Conservation (phyloP, 805 yeast genomes). For the Clavispora carvajalis region DNA sequence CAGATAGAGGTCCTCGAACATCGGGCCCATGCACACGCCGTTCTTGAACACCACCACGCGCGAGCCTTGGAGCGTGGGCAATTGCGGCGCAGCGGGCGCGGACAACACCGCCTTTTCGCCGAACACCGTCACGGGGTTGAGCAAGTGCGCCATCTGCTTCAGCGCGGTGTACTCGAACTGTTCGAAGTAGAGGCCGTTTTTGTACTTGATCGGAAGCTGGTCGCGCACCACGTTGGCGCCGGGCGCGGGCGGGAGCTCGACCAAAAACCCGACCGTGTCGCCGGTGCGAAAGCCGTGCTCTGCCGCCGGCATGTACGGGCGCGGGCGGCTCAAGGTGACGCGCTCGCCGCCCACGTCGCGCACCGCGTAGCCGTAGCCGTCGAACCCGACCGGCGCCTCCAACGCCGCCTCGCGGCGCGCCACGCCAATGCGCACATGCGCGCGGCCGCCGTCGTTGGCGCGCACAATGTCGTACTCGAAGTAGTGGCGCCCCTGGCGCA, state of each 20-base stretch:
- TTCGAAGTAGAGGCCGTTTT: slow-evolving; percentile 73
- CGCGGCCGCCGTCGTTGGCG: slow-evolving; percentile 27
- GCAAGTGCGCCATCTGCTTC: slow-evolving; percentile 64
- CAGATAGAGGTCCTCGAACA: slow-evolving; percentile 63
- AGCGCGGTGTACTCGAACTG: slow-evolving; percentile 73
- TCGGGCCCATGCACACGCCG: slow-evolving; percentile 61
- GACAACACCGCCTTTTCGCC: slow-evolving; percentile 64
- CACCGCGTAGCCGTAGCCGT: slow-evolving; percentile 88
- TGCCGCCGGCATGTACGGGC: slow-evolving; percentile 42
- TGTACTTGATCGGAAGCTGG: slow-evolving; percentile 81
- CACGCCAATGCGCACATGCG: slow-evolving; percentile 78
- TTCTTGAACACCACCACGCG: slow-evolving; percentile 68
- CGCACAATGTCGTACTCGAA: slow-evolving; percentile 65
- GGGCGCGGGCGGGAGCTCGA: slow-evolving; percentile 53
- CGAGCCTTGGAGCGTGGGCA: slow-evolving; percentile 52
- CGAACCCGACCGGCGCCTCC: slow-evolving; percentile 95
- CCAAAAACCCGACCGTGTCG: slow-evolving; percentile 75
- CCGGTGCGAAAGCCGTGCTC: slow-evolving; percentile 55
- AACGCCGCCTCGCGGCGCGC: slow-evolving; percentile 81
- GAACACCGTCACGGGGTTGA: slow-evolving; percentile 66
- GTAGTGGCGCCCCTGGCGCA: slow-evolving; percentile 75
- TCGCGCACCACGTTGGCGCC: slow-evolving; percentile 58
- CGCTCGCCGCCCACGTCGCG: slow-evolving; percentile 74
- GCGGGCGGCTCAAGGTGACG: slow-evolving; percentile 69
- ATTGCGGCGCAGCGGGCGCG: slow-evolving; percentile 25